phyloP scores from a whole-genome alignment of 768 basidiomycete species.

The Tephrocybe sp. region DNA sequence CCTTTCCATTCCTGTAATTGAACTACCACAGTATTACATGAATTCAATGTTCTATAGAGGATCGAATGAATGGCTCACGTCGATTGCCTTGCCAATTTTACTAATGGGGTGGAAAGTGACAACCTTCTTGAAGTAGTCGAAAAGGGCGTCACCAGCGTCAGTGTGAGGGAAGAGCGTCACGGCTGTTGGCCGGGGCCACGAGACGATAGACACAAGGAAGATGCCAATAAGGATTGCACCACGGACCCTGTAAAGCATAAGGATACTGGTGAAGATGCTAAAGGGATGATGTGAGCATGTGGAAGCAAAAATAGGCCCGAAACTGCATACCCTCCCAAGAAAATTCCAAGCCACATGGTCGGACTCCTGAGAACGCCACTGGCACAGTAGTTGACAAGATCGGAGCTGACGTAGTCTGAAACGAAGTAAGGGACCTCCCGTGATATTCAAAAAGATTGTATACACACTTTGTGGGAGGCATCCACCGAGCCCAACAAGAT shows the following conservation, averaged over 20 bases:
- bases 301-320: not conserved
- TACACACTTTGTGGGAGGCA: slow-evolving; percentile 53
- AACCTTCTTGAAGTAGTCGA: slow-evolving; percentile 84
- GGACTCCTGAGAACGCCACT: slow-evolving; percentile 67
- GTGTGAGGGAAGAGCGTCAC: slow-evolving; percentile 86
- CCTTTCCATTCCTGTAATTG: slow-evolving; percentile 62
- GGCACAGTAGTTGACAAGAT: slow-evolving; percentile 61
- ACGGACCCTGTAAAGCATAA: slow-evolving; percentile 85
- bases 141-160: slow-evolving; percentile 62
- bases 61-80: slow-evolving; percentile 52
- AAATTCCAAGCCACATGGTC: slow-evolving; percentile 88
- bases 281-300: slow-evolving; percentile 2
- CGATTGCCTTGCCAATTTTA: slow-evolving; percentile 64
- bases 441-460: not conserved
- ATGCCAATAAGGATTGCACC: slow-evolving; percentile 85
- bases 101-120: slow-evolving; percentile 70
- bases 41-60: slow-evolving; percentile 7
- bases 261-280: slow-evolving; percentile 71
- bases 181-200: slow-evolving; percentile 81
- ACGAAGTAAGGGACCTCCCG: not conserved
- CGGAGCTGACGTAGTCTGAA: slow-evolving; percentile 41
- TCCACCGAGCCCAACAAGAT: slow-evolving; percentile 76
- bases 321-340: slow-evolving; percentile 70
- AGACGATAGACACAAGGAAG: slow-evolving; percentile 80
- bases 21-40: slow-evolving; percentile 33